Base-by-base conservation (phyloP, 495 filamentous ascomycete genomes). In the Elaphomyces granulatus region DNA sequence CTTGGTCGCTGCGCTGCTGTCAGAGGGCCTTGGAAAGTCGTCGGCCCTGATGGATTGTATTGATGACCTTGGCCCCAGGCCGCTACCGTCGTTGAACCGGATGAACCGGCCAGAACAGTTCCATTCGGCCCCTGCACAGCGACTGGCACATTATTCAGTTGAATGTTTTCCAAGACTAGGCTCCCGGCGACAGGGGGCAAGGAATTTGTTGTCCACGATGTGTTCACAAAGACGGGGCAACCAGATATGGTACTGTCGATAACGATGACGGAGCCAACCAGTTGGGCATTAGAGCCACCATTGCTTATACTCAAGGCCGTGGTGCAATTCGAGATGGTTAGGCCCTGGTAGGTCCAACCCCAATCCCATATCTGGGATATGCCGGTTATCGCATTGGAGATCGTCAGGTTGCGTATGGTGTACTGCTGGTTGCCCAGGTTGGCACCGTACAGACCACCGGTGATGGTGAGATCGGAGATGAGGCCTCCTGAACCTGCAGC, bases 381-480 rank as follows among this genome's bases (percentile, higher is more conserved):
- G 28, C 69, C 68, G 20, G 75, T 77, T 3, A 70, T 72, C 8
- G 74, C 62, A 23, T 78, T 67, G 44, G 72, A 73, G 54, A 88
- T 81, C 8, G 58, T 67, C 15, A 90, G 23, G 52, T 86, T 83
- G 20, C 79, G 69, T 66, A 80, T 81, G 0, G 83, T 87, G 42
- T 78, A 90, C 53, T 88, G 83, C 58, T 88, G 83, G 48, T 83
- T 86, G 12, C 82, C 82, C 41, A 85, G 50, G 30, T 67, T 67
- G 15, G 70, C 66, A 23, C 74, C 83, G 26, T 71, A 66, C 0
- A 65, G 57, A n/a, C 84, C 84, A 38, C 84, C 84, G 40, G 76
- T 74, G 58, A 86, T 86, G 8, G 71, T 50, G 7, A 78, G 51
- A 44, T 76, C 70, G 31, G 51, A 58, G 53, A 86, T 59, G 44